These are phyloP conservation scores for Lepidopterella palustris DNA, from an alignment of 495 filamentous ascomycete genomes.

Conservation along the genomic window DNA sequence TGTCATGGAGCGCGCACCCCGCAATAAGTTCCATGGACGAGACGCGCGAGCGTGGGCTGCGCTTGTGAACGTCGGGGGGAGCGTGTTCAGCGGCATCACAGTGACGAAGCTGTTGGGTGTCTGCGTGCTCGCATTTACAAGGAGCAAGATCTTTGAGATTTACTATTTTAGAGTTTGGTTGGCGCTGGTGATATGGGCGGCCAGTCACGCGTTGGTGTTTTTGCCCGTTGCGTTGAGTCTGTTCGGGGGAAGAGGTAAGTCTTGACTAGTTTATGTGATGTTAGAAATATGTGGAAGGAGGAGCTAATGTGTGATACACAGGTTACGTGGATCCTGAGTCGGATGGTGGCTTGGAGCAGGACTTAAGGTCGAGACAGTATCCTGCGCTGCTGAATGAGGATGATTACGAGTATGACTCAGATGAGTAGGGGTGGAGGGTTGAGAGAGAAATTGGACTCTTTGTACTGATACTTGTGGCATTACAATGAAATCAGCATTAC, in stretches of 20 bases:
- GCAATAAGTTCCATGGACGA: conserved; percentile 58
- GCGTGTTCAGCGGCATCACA: conserved; percentile 93
- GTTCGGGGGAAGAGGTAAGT: conserved; percentile 71
- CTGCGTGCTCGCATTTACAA: conserved; percentile 83
- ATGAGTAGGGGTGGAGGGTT: conserved; percentile 20
- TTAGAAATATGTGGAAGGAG: background rate
- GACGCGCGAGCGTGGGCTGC: conserved; percentile 88
- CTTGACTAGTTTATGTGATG: background rate
- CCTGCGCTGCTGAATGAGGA: conserved; percentile 40
- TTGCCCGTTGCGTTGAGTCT: conserved; percentile 85
- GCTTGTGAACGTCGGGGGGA: conserved; percentile 85
- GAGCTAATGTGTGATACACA: conserved; percentile 30
- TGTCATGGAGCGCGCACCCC: conserved; percentile 68
- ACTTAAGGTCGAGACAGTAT: conserved; percentile 49
- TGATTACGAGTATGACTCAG: conserved; percentile 39
- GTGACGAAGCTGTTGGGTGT: conserved; percentile 93
- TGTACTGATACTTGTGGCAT: background rate
- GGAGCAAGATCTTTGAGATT: conserved; percentile 98
- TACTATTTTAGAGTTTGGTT: conserved; percentile 98
- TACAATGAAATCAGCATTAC: background rate
- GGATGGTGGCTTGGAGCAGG: conserved; percentile 79
- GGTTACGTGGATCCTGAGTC: conserved; percentile 80
- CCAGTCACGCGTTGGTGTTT: conserved; percentile 81
- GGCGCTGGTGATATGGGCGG: conserved; percentile 82
- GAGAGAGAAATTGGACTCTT: background rate